Evolutionary conservation across 1,284 basidiomycete species (phyloP), one percentile per base, ranked within the genome.

Genomic region (Hymenochaete sp.): DNA sequence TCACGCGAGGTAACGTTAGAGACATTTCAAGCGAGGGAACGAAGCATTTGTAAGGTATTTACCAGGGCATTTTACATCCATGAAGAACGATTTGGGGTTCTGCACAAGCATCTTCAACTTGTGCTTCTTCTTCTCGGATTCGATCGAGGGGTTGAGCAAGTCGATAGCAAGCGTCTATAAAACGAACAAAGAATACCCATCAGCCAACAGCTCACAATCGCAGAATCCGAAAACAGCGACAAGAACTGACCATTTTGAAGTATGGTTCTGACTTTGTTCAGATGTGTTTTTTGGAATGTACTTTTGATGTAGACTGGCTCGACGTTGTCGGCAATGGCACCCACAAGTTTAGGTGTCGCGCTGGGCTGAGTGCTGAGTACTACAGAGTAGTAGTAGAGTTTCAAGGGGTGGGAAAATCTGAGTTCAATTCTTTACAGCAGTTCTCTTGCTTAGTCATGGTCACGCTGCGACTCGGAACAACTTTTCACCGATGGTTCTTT

Each of bases 31-130:
- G 44, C 38, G 49, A 35, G 26, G 32, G n/a, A 68, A 77, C n/a
- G n/a, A n/a, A n/a, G n/a, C n/a, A n/a, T n/a, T n/a, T n/a, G n/a
- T n/a, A n/a, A n/a, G n/a, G n/a, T n/a, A n/a, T n/a, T 53, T 50
- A 87, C 92, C 90, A 62, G 95, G 87, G 75, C 95, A 98, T 74
- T 98, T 98, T 62, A 98, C 93, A 66, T 99, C 96, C 96, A 98
- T 98, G 75, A 98, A 98, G 75, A 93, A 98, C 38, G 93, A 96
- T 74, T 96, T 92, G 56, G 92, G 92, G 53, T 82, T 87, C 72
- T 97, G 96, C 60, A 99, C 96, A 61, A 98, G 82, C 67, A 93
- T 85, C 82, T 98, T 98, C 71, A 98, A 89, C 80, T 99, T 98
- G 84, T 97, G 90, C 68, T 82, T 88, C 70, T 75, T 82, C 68